phyloP scores from a whole-genome alignment of 495 filamentous ascomycete species.

The Penicillium egyptiacum region DNA sequence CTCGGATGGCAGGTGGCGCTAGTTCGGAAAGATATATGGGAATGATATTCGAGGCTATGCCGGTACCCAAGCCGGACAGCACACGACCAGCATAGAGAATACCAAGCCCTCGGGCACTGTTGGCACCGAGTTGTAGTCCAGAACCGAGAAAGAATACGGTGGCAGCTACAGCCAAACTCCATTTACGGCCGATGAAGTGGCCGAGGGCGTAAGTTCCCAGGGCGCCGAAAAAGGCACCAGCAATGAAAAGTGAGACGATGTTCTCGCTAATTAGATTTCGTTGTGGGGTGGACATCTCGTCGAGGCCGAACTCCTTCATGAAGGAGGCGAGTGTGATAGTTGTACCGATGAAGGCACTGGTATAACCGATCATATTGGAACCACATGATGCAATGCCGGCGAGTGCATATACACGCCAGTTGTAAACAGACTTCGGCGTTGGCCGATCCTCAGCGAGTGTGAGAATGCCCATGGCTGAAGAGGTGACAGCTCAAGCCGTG shows the following conservation, averaged over 20 bases:
- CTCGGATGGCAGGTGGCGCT: conserved; percentile 74
- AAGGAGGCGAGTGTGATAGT: conserved; percentile 65
- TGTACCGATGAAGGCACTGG: conserved; percentile 69
- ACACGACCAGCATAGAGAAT: conserved; percentile 70
- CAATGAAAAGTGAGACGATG: conserved; percentile 69
- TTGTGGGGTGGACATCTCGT: conserved; percentile 36
- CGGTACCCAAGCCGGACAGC: conserved; percentile 70
- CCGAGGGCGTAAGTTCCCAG: conserved; percentile 59
- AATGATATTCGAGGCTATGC: conserved; percentile 71
- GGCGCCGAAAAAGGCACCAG: conserved; percentile 66
- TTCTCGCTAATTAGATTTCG: conserved; percentile 59
- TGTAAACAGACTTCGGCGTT: conserved; percentile 67
- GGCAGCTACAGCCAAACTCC: conserved; percentile 53
- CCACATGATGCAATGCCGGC: conserved; percentile 65
- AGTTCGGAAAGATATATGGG: conserved; percentile 81
- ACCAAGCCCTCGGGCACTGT: conserved; percentile 54
- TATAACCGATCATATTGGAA: conserved; percentile 72
- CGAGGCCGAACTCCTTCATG: conserved; percentile 55
- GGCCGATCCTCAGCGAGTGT: conserved; percentile 63
- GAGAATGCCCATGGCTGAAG: conserved; percentile 55
- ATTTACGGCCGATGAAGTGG: conserved; percentile 57
- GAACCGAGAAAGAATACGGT: conserved; percentile 63
- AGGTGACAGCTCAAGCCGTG: conserved; percentile 18
- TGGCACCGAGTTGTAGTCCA: conserved; percentile 62
- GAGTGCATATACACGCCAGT: conserved; percentile 68